Evolutionary conservation across 805 yeast genomes (phyloP).

Genomic region (Jamesozyma lodderae): DNA sequence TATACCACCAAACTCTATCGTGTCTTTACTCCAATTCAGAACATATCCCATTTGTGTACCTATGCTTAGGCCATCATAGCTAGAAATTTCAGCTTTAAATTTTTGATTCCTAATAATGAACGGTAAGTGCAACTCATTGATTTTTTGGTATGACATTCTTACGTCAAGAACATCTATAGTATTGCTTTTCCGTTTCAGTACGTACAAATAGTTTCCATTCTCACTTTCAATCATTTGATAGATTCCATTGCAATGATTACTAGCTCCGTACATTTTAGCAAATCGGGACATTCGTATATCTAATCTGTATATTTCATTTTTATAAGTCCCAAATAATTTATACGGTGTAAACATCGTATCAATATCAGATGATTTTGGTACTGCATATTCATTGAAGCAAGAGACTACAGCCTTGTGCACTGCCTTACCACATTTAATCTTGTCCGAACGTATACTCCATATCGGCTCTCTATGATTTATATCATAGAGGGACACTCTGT

Average conservation of each 20-base stretch:
- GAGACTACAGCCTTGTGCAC: constrained; percentile 21
- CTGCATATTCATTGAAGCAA: constrained; percentile 17
- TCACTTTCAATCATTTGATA: constrained; percentile 31
- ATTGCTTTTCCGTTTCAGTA: constrained; percentile 25
- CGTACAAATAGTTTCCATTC: constrained; percentile 32
- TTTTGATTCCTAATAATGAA: constrained; percentile 19
- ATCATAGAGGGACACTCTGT: constrained; percentile 27
- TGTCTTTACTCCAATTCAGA: constrained; percentile 18
- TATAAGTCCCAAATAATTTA: constrained; percentile 24
- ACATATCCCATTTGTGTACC: constrained; percentile 20
- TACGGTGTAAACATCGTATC: neutral
- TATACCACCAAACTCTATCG: constrained; percentile 26
- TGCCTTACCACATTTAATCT: constrained; percentile 5
- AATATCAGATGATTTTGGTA: constrained; percentile 1
- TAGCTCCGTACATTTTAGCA: neutral
- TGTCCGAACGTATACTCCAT: constrained; percentile 7
- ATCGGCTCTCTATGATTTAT: constrained; percentile 21
- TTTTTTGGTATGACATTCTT: constrained; percentile 14
- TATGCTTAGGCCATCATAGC: constrained; percentile 15
- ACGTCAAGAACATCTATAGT: constrained; percentile 30
- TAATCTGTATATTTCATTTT: constrained; percentile 19
- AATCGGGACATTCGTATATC: constrained; percentile 14
- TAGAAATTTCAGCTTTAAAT: constrained; percentile 16
- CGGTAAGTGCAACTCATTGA: constrained; percentile 18
- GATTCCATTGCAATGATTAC: constrained; percentile 19